Evolutionary conservation across 2,329 filamentous ascomycete genomes (phyloP), one percentile per base, ranked within the genome.

Genomic region (Atkinsonella texensis): DNA sequence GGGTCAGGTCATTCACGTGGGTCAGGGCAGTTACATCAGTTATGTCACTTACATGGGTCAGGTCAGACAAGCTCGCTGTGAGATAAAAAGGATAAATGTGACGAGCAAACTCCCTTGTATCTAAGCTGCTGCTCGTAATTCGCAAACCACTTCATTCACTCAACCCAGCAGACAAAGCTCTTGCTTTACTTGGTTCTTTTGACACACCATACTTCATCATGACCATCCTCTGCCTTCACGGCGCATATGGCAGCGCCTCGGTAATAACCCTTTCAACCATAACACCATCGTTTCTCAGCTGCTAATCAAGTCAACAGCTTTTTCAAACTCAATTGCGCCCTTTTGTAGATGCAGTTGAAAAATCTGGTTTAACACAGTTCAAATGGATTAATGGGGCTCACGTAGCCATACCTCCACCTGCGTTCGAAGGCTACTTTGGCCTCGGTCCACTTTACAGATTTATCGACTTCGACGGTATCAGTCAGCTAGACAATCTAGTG

Each of bases 141-240:
- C 7, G 28, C 28, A 28, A 28, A 28, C 28, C 28, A 7, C 28
- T 28, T 28, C 28, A 28, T 6, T 28, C 4, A 28, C 28, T 7
- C 7, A 28, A 28, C 7, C 28, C 28, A 28, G 28, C 5, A 28
- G 7, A 8, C 28, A 28, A 28, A 28, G 5, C 28, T 28, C 28
- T 28, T 28, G 28, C 4, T 28, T 28, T 28, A 28, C 28, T 28
- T 28, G 5, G 4, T 28, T 28, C 28, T 28, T 4, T 7, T 7
- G 7, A n/a, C 7, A 28, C 28, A 8, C 28, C 7, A 28, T 28
- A 28, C 5, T 28, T 17, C 6, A 18, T 43, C 13, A 53, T 53
- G 49, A 51, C 50, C 1, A 33, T 53, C 18, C 52, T 53, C 12
- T 53, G 52, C 33, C 48, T 53, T 1, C 52, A 53, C 32, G 52